phyloP scores from a whole-genome alignment of 2,329 filamentous ascomycete genomes.

The Phyllosticta citribraziliensis region DNA sequence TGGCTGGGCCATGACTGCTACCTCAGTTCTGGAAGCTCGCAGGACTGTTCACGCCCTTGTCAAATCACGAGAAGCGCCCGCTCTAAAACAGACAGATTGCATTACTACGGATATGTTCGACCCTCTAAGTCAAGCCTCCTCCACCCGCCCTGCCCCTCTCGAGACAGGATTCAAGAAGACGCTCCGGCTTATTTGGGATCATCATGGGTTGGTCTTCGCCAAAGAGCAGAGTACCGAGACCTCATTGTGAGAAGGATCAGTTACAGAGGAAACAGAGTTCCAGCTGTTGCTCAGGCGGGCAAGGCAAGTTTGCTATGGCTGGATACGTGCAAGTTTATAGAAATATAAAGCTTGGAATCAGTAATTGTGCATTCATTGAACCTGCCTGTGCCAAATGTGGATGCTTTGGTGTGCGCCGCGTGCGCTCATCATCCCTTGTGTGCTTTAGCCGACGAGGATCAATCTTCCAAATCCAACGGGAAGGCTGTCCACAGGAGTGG shows the following conservation, averaged over 20 bases:
- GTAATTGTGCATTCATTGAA: background rate
- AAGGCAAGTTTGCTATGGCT: background rate
- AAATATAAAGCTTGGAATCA: background rate
- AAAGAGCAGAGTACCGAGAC: conserved; percentile 70
- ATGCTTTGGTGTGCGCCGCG: background rate
- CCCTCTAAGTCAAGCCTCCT: conserved; percentile 93
- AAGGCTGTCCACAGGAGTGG: no score
- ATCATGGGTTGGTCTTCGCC: conserved; percentile 57
- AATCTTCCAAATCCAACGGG: background rate
- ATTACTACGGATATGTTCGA: conserved; percentile 50
- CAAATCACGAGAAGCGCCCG: background rate
- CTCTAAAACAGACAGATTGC: background rate
- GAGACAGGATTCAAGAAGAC: conserved; percentile 70
- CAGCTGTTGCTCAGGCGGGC: conserved; percentile 46
- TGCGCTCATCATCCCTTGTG: background rate
- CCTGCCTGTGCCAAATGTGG: background rate
- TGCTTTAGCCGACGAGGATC: background rate
- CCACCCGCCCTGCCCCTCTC: conserved; percentile 79
- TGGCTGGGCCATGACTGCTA: background rate
- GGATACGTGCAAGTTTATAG: background rate
- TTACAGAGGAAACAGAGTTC: conserved; percentile 42
- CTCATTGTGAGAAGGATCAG: conserved; percentile 51
- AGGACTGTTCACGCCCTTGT: no score
- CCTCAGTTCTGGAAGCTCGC: background rate
- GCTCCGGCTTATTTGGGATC: conserved; percentile 99